These are phyloP conservation scores for Colletotrichum limetticola DNA, from an alignment of 2,329 filamentous ascomycete genomes.

Conservation along the genomic window DNA sequence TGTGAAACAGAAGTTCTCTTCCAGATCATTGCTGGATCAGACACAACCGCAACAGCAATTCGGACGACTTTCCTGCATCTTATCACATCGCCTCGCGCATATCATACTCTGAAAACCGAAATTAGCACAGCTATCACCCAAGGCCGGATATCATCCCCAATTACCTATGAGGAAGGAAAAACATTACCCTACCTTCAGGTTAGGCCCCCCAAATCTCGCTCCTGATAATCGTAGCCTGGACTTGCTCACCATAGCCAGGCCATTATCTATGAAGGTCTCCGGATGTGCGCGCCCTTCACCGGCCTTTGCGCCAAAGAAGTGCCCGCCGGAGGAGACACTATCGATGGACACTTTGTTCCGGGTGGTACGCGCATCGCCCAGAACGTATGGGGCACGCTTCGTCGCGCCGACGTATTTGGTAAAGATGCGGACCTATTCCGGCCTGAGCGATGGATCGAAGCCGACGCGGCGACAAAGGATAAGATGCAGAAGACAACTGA, in stretches of 20 bases:
- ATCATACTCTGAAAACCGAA: slow-evolving; percentile 56
- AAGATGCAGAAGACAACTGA: slow-evolving; percentile 43
- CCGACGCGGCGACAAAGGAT: slow-evolving; percentile 36
- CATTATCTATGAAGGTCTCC: slow-evolving; percentile 51
- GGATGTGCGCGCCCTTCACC: slow-evolving; percentile 50
- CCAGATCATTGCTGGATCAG: slow-evolving; percentile 49
- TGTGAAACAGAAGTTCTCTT: slow-evolving; percentile 46
- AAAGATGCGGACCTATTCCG: slow-evolving; percentile 53
- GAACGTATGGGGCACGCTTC: slow-evolving; percentile 52
- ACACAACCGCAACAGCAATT: slow-evolving; percentile 63
- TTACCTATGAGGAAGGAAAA: slow-evolving; percentile 41
- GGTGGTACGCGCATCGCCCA: slow-evolving; percentile 45
- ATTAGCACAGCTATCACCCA: slow-evolving; percentile 51
- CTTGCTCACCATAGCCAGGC: slow-evolving; percentile 50
- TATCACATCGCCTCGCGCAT: slow-evolving; percentile 56
- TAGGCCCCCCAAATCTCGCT: slow-evolving; percentile 42
- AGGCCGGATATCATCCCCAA: slow-evolving; percentile 41
- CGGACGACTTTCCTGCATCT: slow-evolving; percentile 60
- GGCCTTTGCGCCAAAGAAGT: slow-evolving; percentile 41
- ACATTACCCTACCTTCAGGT: slow-evolving; percentile 55
- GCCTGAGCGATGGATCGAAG: slow-evolving; percentile 61
- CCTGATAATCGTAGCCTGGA: not conserved
- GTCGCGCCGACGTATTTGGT: slow-evolving; percentile 49
- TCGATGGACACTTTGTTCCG: slow-evolving; percentile 41
- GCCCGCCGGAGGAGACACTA: slow-evolving; percentile 42